A percentile compares a stretch with the other conserved stretches of the same genome.
Evolutionary conservation across 176 grass and related monocot species (phyloP).

Genomic region (Hordeum marinum): DNA sequence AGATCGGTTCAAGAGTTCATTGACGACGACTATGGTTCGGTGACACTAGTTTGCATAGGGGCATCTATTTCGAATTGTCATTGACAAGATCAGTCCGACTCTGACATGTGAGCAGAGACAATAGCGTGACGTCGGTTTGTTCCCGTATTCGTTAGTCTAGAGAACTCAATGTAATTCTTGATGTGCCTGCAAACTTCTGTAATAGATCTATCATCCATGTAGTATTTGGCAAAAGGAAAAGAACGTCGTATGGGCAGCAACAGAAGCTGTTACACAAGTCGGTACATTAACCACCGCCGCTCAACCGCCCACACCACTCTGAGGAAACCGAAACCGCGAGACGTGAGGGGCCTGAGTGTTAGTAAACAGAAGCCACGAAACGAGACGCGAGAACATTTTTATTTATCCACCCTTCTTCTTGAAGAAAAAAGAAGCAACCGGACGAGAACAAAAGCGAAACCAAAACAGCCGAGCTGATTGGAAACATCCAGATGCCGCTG

Average conservation of each 20-base stretch:
- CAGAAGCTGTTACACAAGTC: background rate
- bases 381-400: background rate
- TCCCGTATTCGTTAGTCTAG: too few species aligned
- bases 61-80: too few species aligned
- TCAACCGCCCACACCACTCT: background rate
- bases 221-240: background rate
- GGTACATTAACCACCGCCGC: background rate
- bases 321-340: background rate
- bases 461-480: slow-evolving; percentile 26
- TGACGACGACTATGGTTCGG: too few species aligned
- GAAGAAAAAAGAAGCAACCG: background rate
- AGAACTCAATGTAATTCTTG: too few species aligned
- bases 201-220: too few species aligned
- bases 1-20: too few species aligned
- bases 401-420: background rate
- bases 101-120: too few species aligned
- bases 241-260: background rate
- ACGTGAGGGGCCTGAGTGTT: background rate
- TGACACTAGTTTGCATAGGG: too few species aligned
- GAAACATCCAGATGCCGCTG: slow-evolving; percentile 29
- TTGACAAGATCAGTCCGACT: too few species aligned
- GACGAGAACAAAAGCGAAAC: slow-evolving; percentile 23
- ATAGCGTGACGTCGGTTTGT: too few species aligned
- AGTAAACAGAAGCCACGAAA: background rate
- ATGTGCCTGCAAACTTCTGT: too few species aligned